These are phyloP conservation scores for Trichosanthes cucumerina DNA, from an alignment of 306 rosid genomes.

Conservation along the genomic window DNA sequence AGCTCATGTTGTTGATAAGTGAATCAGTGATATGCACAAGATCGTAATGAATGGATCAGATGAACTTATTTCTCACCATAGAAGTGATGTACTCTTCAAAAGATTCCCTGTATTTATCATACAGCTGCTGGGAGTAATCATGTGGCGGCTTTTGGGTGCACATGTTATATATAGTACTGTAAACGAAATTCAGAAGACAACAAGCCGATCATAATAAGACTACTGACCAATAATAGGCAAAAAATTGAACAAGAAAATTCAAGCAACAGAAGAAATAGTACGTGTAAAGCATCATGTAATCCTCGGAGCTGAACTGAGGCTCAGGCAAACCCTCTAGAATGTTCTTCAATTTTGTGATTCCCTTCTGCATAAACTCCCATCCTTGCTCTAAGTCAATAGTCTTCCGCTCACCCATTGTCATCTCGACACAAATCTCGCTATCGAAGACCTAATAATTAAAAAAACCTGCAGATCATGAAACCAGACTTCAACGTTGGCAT, in stretches of 20 bases:
- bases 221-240: background rate
- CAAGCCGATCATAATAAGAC: background rate
- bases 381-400: conserved; percentile 17
- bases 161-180: conserved; percentile 31
- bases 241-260: background rate
- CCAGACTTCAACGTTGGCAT: background rate
- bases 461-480: conserved; percentile 4
- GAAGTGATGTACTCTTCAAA: conserved; percentile 35
- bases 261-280: conserved; percentile 3
- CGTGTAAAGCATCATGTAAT: conserved; percentile 28
- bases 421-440: background rate
- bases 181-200: background rate
- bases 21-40: background rate
- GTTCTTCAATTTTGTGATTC: conserved; percentile 20
- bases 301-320: conserved; percentile 19
- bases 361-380: conserved; percentile 27
- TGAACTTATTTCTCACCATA: conserved; percentile 19
- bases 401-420: conserved; percentile 14
- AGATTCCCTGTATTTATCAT: conserved; percentile 23
- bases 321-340: conserved; percentile 19
- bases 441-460: background rate
- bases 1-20: background rate
- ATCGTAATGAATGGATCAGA: background rate
- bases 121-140: conserved; percentile 27
- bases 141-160: conserved; percentile 24